phyloP scores from a whole-genome alignment of 2,329 filamentous ascomycete genomes.

The Diaporthe citri region DNA sequence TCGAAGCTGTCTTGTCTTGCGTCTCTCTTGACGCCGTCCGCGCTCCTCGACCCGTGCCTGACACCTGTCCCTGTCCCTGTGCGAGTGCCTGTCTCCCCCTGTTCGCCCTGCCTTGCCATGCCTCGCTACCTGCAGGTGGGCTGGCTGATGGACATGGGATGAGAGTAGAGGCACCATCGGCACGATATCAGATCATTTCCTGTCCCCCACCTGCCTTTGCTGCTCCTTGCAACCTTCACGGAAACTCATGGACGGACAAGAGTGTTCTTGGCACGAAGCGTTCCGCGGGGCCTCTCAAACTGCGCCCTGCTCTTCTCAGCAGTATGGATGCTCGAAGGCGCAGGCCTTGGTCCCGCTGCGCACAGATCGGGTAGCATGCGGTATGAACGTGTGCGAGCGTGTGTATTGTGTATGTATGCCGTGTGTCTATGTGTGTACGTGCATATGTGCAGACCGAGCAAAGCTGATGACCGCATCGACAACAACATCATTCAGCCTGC shows the following conservation, averaged over 20 bases:
- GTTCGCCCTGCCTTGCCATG: slow-evolving; percentile 30
- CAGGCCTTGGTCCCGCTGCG: not conserved
- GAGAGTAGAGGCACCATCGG: slow-evolving; percentile 24
- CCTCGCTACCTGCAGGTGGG: slow-evolving; percentile 27
- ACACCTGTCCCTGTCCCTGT: slow-evolving; percentile 37
- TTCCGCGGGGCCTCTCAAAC: not conserved
- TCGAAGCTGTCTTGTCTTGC: slow-evolving; percentile 36
- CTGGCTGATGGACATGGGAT: slow-evolving; percentile 26
- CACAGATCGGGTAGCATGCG: slow-evolving; percentile 2
- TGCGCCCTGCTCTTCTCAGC: not conserved
- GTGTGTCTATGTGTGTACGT: slow-evolving; percentile 10
- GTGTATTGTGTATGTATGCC: not conserved
- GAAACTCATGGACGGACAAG: not conserved
- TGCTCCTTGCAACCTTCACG: slow-evolving; percentile 11
- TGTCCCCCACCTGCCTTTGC: slow-evolving; percentile 2
- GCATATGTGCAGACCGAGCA: slow-evolving; percentile 7
- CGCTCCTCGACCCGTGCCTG: slow-evolving; percentile 33
- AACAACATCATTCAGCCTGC: slow-evolving; percentile 24
- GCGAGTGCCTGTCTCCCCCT: slow-evolving; percentile 20
- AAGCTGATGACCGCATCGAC: slow-evolving; percentile 26
- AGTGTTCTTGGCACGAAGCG: not conserved
- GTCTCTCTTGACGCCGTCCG: slow-evolving; percentile 33
- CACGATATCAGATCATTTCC: slow-evolving; percentile 34
- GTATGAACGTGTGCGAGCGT: slow-evolving; percentile 3
- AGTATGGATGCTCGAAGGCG: not conserved